These are phyloP conservation scores for Saccharomycopsis fibuligera DNA, from an alignment of 805 yeast species.

Conservation along the genomic window DNA sequence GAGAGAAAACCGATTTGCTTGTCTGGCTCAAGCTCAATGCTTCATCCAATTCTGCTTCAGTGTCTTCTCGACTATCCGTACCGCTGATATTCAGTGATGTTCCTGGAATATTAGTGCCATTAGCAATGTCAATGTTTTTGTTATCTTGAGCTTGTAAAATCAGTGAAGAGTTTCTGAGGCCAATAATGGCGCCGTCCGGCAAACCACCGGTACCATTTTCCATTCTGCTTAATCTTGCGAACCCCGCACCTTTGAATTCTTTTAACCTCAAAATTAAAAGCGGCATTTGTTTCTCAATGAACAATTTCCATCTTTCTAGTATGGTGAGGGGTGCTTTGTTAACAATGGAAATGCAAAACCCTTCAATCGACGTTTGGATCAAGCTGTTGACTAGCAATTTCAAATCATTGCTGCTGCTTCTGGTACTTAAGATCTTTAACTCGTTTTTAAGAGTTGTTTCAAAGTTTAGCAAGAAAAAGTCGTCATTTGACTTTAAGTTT, in stretches of 20 bases:
- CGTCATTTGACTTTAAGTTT: slow-evolving; percentile 1
- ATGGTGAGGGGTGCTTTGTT: slow-evolving; percentile 2
- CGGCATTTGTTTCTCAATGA: slow-evolving; percentile 42
- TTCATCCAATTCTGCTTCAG: too few relatives aligned
- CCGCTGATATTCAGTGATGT: too few relatives aligned
- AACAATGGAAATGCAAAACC: slow-evolving; percentile 7
- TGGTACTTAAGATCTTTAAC: slow-evolving; percentile 5
- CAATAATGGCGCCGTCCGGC: too few relatives aligned
- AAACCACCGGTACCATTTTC: too few relatives aligned
- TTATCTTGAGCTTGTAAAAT: too few relatives aligned
- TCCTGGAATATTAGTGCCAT: too few relatives aligned
- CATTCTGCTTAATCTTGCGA: too few relatives aligned
- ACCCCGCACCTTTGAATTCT: slow-evolving; percentile 6
- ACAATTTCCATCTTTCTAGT: slow-evolving; percentile 37
- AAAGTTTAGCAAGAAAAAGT: slow-evolving; percentile 4
- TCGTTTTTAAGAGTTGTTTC: slow-evolving; percentile 10
- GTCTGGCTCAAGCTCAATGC: too few relatives aligned
- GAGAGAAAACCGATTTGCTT: slow-evolving; percentile 3
- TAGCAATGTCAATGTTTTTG: too few relatives aligned
- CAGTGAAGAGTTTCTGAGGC: too few relatives aligned
- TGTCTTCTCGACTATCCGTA: too few relatives aligned
- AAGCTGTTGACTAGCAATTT: slow-evolving; percentile 6
- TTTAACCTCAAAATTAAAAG: slow-evolving; percentile 29
- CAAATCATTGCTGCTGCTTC: slow-evolving; percentile 5
- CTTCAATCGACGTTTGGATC: slow-evolving; percentile 11